These are phyloP conservation scores for Salix koriyanagi DNA, from an alignment of 345 rosid species.

Conservation along the genomic window DNA sequence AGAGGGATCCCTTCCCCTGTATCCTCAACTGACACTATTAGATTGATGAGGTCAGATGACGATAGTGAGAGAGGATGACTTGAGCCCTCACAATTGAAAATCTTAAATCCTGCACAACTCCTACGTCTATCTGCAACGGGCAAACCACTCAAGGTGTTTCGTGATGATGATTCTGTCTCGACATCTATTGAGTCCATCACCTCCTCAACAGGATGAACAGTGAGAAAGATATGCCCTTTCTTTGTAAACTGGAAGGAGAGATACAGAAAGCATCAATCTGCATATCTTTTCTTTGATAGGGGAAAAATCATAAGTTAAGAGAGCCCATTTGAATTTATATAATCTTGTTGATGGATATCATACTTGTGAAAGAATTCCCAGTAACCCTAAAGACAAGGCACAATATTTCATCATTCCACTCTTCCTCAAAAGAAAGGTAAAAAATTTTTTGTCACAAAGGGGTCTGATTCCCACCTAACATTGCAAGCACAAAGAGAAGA, in stretches of 20 bases:
- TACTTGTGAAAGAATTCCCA: too few relatives aligned
- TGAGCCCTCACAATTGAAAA: constrained; percentile 50
- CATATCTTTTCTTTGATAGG: not conserved
- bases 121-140: constrained; percentile 65
- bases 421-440: not conserved
- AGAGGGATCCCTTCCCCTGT: constrained; percentile 89
- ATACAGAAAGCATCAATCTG: not conserved
- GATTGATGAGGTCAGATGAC: constrained; percentile 43
- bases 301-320: not conserved
- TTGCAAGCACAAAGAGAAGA: not conserved
- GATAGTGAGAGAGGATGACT: constrained; percentile 23
- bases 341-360: too few relatives aligned
- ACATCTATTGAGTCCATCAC: constrained; percentile 43
- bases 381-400: not conserved
- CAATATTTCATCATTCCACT: not conserved
- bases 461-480: not conserved
- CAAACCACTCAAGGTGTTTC: constrained; percentile 74
- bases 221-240: constrained; percentile 81
- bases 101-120: constrained; percentile 71
- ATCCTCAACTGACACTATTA: constrained; percentile 90
- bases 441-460: not conserved
- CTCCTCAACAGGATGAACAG: constrained; percentile 85
- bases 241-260: constrained; percentile 65
- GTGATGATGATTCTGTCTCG: constrained; percentile 46
- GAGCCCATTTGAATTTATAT: too few relatives aligned